A percentile compares a stretch with the other conserved stretches of the same genome.
phyloP scores from a whole-genome alignment of 106 monocot genomes.

The Dioscorea alata region DNA sequence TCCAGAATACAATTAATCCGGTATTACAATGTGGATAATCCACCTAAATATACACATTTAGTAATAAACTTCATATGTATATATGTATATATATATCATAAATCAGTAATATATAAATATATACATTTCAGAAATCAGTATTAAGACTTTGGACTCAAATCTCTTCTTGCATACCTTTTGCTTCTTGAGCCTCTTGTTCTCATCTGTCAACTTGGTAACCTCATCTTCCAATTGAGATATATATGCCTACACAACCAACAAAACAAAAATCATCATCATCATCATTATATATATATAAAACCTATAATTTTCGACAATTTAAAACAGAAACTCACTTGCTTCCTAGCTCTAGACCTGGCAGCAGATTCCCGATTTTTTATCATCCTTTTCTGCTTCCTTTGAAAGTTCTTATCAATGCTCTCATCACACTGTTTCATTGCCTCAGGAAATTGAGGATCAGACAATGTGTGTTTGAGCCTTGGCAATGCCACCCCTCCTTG shows the following conservation, averaged over 20 bases:
- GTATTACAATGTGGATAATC: no score
- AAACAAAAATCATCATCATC: not conserved
- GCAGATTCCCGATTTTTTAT: constrained; percentile 9
- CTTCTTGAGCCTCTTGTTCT: not conserved
- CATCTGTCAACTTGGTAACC: not conserved
- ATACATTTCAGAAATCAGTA: no score
- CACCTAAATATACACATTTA: no score
- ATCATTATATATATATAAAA: not conserved
- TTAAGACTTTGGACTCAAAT: no score
- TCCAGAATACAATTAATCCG: no score
- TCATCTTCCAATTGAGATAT: not conserved
- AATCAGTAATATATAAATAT: no score
- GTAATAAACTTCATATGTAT: no score
- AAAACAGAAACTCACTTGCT: not conserved
- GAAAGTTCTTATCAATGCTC: not conserved
- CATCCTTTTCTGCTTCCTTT: constrained; percentile 7
- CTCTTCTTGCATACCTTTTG: not conserved
- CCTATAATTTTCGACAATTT: no score
- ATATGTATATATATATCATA: no score
- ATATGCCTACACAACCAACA: not conserved
- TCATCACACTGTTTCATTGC: not conserved
- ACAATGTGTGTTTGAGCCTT: not conserved
- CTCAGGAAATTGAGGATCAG: no score
- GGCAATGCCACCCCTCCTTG: not conserved
- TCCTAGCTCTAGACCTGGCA: constrained; percentile 2